Evolutionary conservation across 495 filamentous ascomycete species (phyloP), one percentile per base, ranked within the genome.

Genomic region (Penicillium lividum): DNA sequence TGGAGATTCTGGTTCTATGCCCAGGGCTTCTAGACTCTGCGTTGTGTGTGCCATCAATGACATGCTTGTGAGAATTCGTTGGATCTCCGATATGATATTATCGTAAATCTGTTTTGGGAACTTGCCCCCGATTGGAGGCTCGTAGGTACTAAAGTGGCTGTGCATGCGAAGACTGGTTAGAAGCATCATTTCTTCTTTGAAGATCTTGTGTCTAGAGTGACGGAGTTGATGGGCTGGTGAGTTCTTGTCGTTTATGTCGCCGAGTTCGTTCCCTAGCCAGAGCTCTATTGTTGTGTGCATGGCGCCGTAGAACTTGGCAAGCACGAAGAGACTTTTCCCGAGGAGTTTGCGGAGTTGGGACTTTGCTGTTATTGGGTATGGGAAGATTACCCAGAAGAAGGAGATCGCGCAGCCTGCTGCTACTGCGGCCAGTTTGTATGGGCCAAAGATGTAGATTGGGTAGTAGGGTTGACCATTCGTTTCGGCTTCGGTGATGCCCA

Each of bases 311-410:
- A 86, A 89, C 58, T 86, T 85, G 16, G 89, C 89, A 5, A 91
- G 77, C 0, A 91, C 78, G 62, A 90, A 90, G 0, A 92, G 73
- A 4, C 86, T 81, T 6, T 77, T 77, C 4, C 87, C 87, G 0
- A 92, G 76, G 33, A 85, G 82, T 54, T 83, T 79, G 2, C 90
- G 79, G 1, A 92, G 73, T 64, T 82, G 80, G 1, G 84, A 86
- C 28, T 89, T 83, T 15, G 90, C 88, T 0, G 85, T 86, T 34
- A 90, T 77, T 0, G 89, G 88, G 51, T 84, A 89, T 0, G 89
- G 89, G 65, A 92, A 87, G 57, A 92, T 81, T 0, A 89, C 90
- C 86, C 89, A 92, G 61, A 92, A 78, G 61, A 89, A 91, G 11
- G 88, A 88, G 10, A 92, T 83, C 0, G 84, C 73, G 60, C 88